Evolutionary conservation across 2,329 filamentous ascomycete species (phyloP).

Genomic region (Onygenales sp.): DNA sequence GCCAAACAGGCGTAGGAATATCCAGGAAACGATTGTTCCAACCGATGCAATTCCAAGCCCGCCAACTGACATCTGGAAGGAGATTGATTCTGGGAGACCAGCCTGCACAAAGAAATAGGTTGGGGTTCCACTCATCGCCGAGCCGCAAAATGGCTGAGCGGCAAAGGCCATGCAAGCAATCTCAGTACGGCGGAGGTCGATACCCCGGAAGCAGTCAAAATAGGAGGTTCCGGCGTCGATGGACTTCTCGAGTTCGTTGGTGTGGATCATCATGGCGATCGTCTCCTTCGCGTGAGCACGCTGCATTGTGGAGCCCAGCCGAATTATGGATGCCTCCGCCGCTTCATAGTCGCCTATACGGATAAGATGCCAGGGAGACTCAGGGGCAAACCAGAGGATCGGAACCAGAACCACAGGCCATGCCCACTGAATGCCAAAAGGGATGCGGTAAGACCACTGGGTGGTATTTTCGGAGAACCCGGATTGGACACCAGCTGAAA

Average conservation of each 20-base stretch:
- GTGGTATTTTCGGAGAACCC: slow-evolving; percentile 18
- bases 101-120: slow-evolving; percentile 4
- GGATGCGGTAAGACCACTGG: slow-evolving; percentile 34
- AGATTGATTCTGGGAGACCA: slow-evolving; percentile 17
- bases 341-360: slow-evolving; percentile 8
- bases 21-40: slow-evolving; percentile 25
- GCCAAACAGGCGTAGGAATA: slow-evolving; percentile 20
- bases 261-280: slow-evolving; percentile 3
- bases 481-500: slow-evolving; percentile 20
- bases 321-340: slow-evolving; percentile 8
- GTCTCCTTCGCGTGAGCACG: background rate
- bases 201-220: slow-evolving; percentile 31
- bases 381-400: slow-evolving; percentile 10
- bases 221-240: slow-evolving; percentile 24
- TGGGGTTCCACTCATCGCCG: background rate
- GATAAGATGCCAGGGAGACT: slow-evolving; percentile 14
- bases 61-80: slow-evolving; percentile 27
- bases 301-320: slow-evolving; percentile 4
- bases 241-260: slow-evolving; percentile 22
- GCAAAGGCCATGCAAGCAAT: slow-evolving; percentile 24
- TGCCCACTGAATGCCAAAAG: slow-evolving; percentile 34
- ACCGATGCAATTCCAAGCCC: slow-evolving; percentile 26
- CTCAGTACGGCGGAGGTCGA: slow-evolving; percentile 32
- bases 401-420: slow-evolving; percentile 11
- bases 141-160: background rate